Evolutionary conservation across 1,284 basidiomycete species (phyloP), one percentile per base, ranked within the genome.

Genomic region (Pseudozyma tsukubaensis): DNA sequence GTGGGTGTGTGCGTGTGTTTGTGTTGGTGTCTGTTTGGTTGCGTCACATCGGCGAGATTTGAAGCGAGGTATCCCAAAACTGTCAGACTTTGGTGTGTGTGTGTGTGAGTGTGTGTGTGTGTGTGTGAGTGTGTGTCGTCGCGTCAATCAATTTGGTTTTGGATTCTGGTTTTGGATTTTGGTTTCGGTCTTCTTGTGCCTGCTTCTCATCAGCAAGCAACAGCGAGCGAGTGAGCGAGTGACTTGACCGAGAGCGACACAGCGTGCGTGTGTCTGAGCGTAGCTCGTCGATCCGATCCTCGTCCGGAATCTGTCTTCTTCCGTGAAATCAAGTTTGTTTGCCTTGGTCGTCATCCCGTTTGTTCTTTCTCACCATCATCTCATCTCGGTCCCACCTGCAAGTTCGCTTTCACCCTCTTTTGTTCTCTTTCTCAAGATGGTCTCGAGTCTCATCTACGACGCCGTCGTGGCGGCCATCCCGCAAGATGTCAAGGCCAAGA

Each of bases 361-460:
- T 40, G 42, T 42, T 43, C 45, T 44, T 58, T 54, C 36, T 48
- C 58, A 63, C 59, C 59, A 58, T 40, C 62, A 52, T 21, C 63
- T 54, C 54, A 10, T 36, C 18, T 56, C 54, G 32, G 43, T 35
- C 34, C n/a, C 35, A 40, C 37, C 24, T 18, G 29, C 37, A 45
- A 21, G 24, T 45, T 14, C 43, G 16, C 29, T 14, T 29, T 34
- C 18, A 4, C 43, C 29, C 35, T 34, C 34, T 18, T 36, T 60
- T 48, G 32, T 6, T 12, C 37, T n/a, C n/a, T n/a, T n/a, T n/a
- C 44, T 34, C 61, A 66, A 45, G 48, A 75, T 75, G 72, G 72
- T 71, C 34, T 75, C 72, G 53, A 70, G 66, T 50, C 13, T 61
- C 37, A 67, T 75, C 57, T 75, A 75, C 68, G 72, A 75, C 48